These are phyloP conservation scores for peach (Prunus persica) DNA, from an alignment of 306 rosid species.

Conservation along the genomic window DNA sequence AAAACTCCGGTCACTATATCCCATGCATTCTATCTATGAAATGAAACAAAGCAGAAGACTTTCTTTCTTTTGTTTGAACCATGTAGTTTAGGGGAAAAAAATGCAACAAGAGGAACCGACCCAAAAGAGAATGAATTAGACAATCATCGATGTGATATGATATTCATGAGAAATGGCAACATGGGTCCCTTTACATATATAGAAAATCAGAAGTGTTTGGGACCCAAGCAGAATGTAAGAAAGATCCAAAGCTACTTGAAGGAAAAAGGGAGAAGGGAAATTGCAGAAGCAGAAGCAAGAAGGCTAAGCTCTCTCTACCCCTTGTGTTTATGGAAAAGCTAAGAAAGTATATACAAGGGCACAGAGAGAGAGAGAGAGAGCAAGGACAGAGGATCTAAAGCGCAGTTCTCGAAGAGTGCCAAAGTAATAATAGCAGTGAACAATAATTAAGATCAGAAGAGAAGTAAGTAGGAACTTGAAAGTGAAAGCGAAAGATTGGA, in stretches of 20 bases:
- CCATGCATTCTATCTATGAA: not conserved
- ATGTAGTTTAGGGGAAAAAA: too few species aligned
- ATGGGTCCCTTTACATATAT: slow-evolving; percentile 19
- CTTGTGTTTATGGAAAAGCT: slow-evolving; percentile 52
- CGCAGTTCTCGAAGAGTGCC: slow-evolving; percentile 58
- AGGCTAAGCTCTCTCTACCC: slow-evolving; percentile 23
- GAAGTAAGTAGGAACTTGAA: slow-evolving; percentile 33
- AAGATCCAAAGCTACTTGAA: slow-evolving; percentile 33
- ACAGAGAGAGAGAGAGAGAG: slow-evolving; percentile 11
- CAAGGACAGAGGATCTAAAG: slow-evolving; percentile 23
- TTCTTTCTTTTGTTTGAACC: too few species aligned
- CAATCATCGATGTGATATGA: slow-evolving; percentile 15
- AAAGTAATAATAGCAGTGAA: slow-evolving; percentile 49
- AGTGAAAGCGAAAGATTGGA: slow-evolving; percentile 56
- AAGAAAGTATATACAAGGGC: slow-evolving; percentile 38
- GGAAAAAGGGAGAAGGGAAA: slow-evolving; percentile 13
- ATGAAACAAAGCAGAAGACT: too few species aligned
- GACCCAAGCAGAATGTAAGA: slow-evolving; percentile 32
- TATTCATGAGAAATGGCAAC: slow-evolving; percentile 20
- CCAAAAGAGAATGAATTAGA: slow-evolving; percentile 18
- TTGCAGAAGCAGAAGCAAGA: slow-evolving; percentile 26
- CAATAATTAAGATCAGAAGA: slow-evolving; percentile 39
- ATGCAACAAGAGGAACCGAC: slow-evolving; percentile 1
- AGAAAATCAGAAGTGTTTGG: slow-evolving; percentile 20
- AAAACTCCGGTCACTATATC: not conserved